Conservation (phyloP, 1,284 basidiomycete species). For the Bondarzewia mesenterica region DNA sequence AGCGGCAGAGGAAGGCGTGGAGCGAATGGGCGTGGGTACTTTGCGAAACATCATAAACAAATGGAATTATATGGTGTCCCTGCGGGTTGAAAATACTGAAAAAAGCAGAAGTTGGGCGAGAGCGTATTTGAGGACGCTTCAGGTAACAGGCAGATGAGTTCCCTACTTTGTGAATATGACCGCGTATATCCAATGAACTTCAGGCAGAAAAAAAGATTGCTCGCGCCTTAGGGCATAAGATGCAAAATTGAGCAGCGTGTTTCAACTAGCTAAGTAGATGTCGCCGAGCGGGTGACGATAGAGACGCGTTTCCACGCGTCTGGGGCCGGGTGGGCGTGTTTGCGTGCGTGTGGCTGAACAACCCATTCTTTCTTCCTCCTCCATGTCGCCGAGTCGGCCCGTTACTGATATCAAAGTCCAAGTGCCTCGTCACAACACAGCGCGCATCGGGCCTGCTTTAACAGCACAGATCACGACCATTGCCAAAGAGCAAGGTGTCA, state of each 20-base stretch:
- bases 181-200: too few species aligned
- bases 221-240: too few species aligned
- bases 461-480: conserved; percentile 47
- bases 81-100: not conserved
- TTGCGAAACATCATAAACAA: conserved; percentile 6
- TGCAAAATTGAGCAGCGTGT: too few species aligned
- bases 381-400: conserved; percentile 51
- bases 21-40: conserved; percentile 7
- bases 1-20: conserved; percentile 25
- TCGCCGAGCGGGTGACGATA: not conserved
- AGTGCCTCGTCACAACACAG: conserved; percentile 69
- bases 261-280: too few species aligned
- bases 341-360: too few species aligned
- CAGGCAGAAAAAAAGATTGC: too few species aligned
- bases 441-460: conserved; percentile 56
- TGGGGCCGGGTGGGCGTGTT: too few species aligned
- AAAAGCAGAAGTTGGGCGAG: not conserved
- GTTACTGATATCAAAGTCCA: conserved; percentile 47
- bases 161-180: too few species aligned
- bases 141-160: too few species aligned
- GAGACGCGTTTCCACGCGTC: too few species aligned
- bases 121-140: too few species aligned
- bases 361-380: not conserved
- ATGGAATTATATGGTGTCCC: not conserved
- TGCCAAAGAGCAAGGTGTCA: conserved; percentile 38